Evolutionary conservation across 2,329 filamentous ascomycete genomes (phyloP).

Genomic region (Amauroascus verrucosus): DNA sequence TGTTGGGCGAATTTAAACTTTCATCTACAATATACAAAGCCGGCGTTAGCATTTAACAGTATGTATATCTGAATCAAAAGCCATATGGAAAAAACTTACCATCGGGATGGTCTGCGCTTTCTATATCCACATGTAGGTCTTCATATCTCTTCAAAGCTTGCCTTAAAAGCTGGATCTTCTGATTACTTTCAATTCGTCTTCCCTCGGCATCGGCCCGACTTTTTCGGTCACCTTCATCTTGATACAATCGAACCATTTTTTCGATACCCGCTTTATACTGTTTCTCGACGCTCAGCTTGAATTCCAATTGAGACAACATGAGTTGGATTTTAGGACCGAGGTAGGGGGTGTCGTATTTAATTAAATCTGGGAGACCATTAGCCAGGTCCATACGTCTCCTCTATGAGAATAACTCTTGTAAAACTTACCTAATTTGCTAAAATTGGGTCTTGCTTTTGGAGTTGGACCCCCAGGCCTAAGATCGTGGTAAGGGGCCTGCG

Average conservation of each 20-base stretch:
- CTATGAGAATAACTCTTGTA: neutral
- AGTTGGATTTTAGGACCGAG: constrained; percentile 95
- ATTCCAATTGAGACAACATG: constrained; percentile 97
- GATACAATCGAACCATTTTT: constrained; percentile 97
- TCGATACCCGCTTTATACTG: constrained; percentile 98
- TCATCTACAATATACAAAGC: constrained; percentile 54
- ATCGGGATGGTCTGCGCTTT: constrained; percentile 64
- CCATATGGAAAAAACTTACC: constrained; percentile 46
- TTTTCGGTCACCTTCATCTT: constrained; percentile 94
- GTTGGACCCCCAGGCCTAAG: constrained; percentile 56
- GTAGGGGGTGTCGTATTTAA: constrained; percentile 95
- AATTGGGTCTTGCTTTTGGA: constrained; percentile 74
- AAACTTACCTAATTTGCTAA: constrained; percentile 79
- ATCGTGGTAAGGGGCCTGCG: constrained; percentile 66
- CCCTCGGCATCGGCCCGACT: constrained; percentile 88
- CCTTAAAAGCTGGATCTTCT: constrained; percentile 92
- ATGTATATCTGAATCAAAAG: neutral
- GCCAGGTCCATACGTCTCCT: neutral
- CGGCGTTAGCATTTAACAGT: constrained; percentile 22
- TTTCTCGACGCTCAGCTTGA: constrained; percentile 97
- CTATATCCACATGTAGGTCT: constrained; percentile 90
- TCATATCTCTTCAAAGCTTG: constrained; percentile 95
- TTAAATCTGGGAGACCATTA: constrained; percentile 57
- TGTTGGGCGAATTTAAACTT: constrained; percentile 87
- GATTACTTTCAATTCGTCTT: constrained; percentile 84